Percentiles rank a stretch among this genome's conserved stretches.
These are phyloP conservation scores for Stevia rebaudiana DNA, from an alignment of 140 eudicot species.

Conservation along the genomic window DNA sequence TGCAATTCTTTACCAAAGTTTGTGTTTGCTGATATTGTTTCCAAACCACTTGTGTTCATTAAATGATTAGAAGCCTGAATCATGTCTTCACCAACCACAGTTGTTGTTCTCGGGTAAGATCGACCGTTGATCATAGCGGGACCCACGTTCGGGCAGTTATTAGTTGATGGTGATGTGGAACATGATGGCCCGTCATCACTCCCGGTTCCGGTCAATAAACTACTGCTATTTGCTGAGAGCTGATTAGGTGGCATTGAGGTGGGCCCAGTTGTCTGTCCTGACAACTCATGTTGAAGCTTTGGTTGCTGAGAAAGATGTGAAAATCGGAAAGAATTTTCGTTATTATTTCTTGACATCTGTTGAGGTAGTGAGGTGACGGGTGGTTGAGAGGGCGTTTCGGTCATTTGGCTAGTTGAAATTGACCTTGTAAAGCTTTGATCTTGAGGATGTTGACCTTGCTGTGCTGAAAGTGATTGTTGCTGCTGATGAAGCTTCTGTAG, in stretches of 20 bases:
- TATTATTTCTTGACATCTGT: conserved; percentile 42
- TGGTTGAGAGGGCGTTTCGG: conserved; percentile 47
- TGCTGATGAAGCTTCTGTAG: conserved; percentile 86
- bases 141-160: conserved; percentile 48
- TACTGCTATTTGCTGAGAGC: conserved; percentile 50
- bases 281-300: conserved; percentile 47
- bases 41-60: conserved; percentile 49
- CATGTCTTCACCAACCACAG: conserved; percentile 48
- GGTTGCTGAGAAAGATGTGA: conserved; percentile 52
- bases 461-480: conserved; percentile 59
- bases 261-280: conserved; percentile 39
- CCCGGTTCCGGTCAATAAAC: conserved; percentile 54
- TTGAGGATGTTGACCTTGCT: conserved; percentile 35
- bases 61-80: conserved; percentile 47
- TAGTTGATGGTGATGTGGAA: conserved; percentile 93
- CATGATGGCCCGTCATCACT: conserved; percentile 91
- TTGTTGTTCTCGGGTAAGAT: conserved; percentile 28
- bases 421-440: conserved; percentile 59
- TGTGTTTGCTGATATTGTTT: conserved; percentile 38
- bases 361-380: conserved; percentile 43
- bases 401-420: conserved; percentile 40
- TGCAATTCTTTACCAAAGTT: conserved; percentile 50
- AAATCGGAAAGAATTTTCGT: conserved; percentile 41
- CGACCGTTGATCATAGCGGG: conserved; percentile 47
- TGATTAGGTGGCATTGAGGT: conserved; percentile 40